Base-by-base conservation (phyloP, 352 stramenopile genomes). In the Phytophthora pluvialis region DNA sequence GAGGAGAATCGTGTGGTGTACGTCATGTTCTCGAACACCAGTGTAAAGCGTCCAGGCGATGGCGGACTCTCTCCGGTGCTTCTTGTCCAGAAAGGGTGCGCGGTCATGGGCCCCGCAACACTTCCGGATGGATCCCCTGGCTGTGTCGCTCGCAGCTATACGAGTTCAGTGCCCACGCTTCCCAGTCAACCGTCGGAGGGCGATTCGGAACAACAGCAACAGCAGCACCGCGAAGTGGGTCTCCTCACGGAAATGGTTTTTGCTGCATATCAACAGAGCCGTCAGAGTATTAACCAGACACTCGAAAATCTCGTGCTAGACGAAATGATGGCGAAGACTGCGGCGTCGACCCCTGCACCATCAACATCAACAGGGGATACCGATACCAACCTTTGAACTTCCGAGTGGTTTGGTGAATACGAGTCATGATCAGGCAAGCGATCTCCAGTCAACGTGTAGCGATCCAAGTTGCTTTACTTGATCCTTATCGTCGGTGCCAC, bases 291-390 rank as follows among this genome's bases (percentile, higher is more conserved):
- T 11, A 74, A 66, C 29, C 62, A 73, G 47, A 63, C 48, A 3
- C 60, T 81, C 9, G 73, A 81, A 54, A 81, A 74, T 38, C 29
- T 75, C 5, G 36, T 81, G 16, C 33, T 80, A 26, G 64, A 80
- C 25, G 67, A 77, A 62, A 65, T 72, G 47, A 63, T 80, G 47
- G 57, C 59, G 11, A 68, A 60, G 39, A 64, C 48, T 48, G 50
- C 57, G 9, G 31, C 39, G 2, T 53, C 50, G 6, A 43, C 40
- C 2, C 32, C 58, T 16, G 38, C 51, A 29, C 57, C 58, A 21
- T 50, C 44, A 59, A 48, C 21, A 57, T 26, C 51, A 55, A 21
- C 21, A 2, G 21, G 21, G 21, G 51, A 55, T 25, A 51, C 57
- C 10, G 25, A 57, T 38, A 18, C 50, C 50, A 72, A 49, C 31